Conservation (phyloP, 2,329 filamentous ascomycete species). For the Xylaria multiplex region DNA sequence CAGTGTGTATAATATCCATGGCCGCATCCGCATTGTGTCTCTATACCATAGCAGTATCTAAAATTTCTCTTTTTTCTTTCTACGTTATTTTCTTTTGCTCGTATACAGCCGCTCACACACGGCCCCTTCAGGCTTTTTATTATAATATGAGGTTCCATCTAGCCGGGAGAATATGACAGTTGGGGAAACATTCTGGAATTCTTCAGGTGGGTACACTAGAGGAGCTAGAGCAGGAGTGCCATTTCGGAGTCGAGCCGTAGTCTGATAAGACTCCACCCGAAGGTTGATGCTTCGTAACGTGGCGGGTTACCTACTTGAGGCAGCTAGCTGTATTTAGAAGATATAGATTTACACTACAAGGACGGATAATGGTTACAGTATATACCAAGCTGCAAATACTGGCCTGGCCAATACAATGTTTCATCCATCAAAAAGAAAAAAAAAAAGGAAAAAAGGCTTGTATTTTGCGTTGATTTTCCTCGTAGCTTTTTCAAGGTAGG, state of each 20-base stretch:
- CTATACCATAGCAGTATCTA: background rate
- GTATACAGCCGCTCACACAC: no score
- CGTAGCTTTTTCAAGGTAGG: background rate
- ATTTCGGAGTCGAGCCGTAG: slow-evolving; percentile 32
- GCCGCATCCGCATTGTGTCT: background rate
- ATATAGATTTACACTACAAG: background rate
- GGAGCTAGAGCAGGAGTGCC: slow-evolving; percentile 1
- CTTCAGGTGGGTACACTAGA: slow-evolving; percentile 21
- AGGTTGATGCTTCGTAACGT: slow-evolving; percentile 1
- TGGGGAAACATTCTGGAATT: slow-evolving; percentile 34
- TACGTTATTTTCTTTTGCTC: background rate
- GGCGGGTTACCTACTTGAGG: background rate
- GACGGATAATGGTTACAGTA: background rate
- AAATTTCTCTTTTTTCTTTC: no score
- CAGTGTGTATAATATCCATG: background rate
- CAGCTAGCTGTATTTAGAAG: background rate
- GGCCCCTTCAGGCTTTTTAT: background rate
- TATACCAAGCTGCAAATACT: background rate
- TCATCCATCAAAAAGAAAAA: background rate
- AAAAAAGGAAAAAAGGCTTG: no score
- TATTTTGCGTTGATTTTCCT: background rate
- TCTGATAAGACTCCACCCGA: slow-evolving; percentile 28
- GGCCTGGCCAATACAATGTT: background rate
- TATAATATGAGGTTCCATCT: background rate
- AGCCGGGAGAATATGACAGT: slow-evolving; percentile 14